A percentile compares a stretch with the other conserved stretches of the same genome.
Evolutionary conservation across 257 asterid species (phyloP).

Genomic region (Capsicum pubescens): DNA sequence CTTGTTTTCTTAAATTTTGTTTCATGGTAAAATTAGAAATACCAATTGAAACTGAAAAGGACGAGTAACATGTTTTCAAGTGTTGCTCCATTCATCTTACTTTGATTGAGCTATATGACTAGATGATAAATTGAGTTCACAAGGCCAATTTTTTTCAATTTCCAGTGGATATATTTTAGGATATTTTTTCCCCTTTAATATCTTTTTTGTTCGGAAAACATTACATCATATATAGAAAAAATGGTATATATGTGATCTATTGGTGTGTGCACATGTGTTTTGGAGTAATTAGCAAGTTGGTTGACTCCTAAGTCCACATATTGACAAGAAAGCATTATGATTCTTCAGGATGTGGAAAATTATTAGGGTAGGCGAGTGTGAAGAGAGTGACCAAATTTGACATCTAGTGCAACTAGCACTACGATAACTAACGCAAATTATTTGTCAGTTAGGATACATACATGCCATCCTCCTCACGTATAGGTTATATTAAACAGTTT

Average conservation of each 20-base stretch:
- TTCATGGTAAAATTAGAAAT: too few relatives aligned
- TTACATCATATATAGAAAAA: neutral
- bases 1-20: too few relatives aligned
- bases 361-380: neutral
- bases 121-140: neutral
- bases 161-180: neutral
- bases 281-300: neutral
- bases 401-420: neutral
- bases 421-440: neutral
- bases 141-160: too few relatives aligned
- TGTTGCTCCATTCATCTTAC: too few relatives aligned
- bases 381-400: constrained; percentile 6
- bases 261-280: constrained; percentile 5
- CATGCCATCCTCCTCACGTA: neutral
- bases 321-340: neutral
- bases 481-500: neutral
- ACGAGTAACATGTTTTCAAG: too few relatives aligned
- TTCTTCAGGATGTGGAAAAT: neutral
- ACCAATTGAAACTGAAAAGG: too few relatives aligned
- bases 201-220: neutral
- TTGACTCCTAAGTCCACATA: constrained; percentile 10
- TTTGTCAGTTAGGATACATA: neutral
- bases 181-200: neutral
- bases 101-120: neutral
- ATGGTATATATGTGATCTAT: neutral